Base-by-base conservation (phyloP, 2,329 filamentous ascomycete species). In the Monosporascus sp. region DNA sequence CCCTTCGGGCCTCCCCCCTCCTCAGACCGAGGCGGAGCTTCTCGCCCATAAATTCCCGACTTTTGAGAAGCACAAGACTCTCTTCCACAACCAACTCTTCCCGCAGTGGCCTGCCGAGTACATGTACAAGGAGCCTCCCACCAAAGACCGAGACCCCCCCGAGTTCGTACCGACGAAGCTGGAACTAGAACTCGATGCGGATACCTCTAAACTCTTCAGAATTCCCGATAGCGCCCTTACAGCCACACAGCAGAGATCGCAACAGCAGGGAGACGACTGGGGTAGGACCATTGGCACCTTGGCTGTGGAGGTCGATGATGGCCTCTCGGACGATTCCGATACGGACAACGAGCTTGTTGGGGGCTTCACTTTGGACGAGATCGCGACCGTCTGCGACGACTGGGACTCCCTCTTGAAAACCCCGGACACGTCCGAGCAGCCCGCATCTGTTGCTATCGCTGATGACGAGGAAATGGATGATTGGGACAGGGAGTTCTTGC, bases 131-230 rank as follows among this genome's bases (percentile, higher is more conserved):
- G 83, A 84, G 39, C 90, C 92, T 0, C 59, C 78, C 1, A 96
- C 91, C 70, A 85, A 85, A 41, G 63, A 65, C 89, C 91, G 0
- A 94, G 92, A 70, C 79, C 89, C 17, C 78, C 61, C 64, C 41
- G 63, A 64, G 39, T 64, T 97, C 3, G 81, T 91, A 5, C 90
- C 91, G 0, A 92, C 88, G 20, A 99, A 99, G 70, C 79, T 96
- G 52, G 91, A 84, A 56, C 78, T 99, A 15, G 94, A 99, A 56
- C 75, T 97, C 36, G 88, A 89, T 3, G 80, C 83, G 47, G 94
- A 97, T 62, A 89, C 96, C 60, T 90, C 96, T 68, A 90, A 91
- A 61, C 78, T 81, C 25, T 99, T 97, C 68, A 84, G 85, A 52
- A 82, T 93, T n/a, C 79, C 83, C 0, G 85, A 85, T 1, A 79